A percentile compares a stretch with the other conserved stretches of the same genome.
Conservation (phyloP, 495 filamentous ascomycete genomes). For the Patellaria atrata region DNA sequence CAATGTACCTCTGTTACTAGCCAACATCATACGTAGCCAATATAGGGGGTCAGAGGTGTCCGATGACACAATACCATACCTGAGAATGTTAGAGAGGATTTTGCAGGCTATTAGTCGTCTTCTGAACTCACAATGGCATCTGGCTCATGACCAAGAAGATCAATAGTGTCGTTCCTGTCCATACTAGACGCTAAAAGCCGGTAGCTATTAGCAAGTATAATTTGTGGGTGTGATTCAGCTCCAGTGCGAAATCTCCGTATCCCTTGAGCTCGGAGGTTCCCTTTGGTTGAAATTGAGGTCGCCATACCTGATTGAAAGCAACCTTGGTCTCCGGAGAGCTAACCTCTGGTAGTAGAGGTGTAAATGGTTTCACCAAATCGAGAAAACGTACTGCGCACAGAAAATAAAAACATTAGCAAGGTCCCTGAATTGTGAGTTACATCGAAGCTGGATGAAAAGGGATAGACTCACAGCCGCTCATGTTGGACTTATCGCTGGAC, state of each 20-base stretch:
- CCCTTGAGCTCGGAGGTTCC: no score
- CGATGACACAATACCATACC: constrained; percentile 44
- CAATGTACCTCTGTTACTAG: constrained; percentile 93
- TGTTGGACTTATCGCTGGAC: no score
- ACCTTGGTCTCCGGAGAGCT: constrained; percentile 91
- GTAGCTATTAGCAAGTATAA: no score
- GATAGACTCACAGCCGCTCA: no score
- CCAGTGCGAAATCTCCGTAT: no score
- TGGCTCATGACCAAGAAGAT: constrained; percentile 99
- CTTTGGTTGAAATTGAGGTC: no score
- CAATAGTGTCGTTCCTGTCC: constrained; percentile 90
- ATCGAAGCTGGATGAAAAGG: no score
- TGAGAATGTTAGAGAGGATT: no score
- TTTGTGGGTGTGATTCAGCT: no score
- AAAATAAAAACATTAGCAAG: no score
- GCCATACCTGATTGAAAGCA: constrained; percentile 96
- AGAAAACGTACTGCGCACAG: constrained; percentile 98
- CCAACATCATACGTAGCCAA: constrained; percentile 99
- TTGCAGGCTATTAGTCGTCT: no score
- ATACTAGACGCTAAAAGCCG: constrained; percentile 99
- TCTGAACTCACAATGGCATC: constrained; percentile 83
- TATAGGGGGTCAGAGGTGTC: constrained; percentile 83
- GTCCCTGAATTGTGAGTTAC: no score
- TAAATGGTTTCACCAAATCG: constrained; percentile 98
- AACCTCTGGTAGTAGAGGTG: constrained; percentile 97